Evolutionary conservation across 1,139 yeast species (phyloP).

Genomic region (Kodamaea anthophila): DNA sequence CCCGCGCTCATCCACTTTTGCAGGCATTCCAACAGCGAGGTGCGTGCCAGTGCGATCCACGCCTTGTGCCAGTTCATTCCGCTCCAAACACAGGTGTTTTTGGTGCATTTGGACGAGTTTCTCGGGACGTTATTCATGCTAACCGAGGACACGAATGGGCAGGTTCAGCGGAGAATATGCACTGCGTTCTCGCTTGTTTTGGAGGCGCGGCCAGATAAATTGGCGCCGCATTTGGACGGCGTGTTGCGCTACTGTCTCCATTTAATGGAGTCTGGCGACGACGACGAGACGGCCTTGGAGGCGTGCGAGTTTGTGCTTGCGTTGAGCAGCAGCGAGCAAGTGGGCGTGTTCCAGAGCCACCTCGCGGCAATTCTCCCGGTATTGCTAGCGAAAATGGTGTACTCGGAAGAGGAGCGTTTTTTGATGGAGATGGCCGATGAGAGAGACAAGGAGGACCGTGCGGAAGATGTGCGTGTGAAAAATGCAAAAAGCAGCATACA

Average conservation of each 20-base stretch:
- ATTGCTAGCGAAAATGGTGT: constrained; percentile 77
- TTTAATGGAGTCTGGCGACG: constrained; percentile 56
- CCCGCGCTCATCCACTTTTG: constrained; percentile 56
- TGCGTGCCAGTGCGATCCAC: constrained; percentile 59
- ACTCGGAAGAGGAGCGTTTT: constrained; percentile 74
- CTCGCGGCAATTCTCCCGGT: constrained; percentile 66
- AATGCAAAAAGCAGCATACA: constrained; percentile 65
- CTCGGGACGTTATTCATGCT: constrained; percentile 58
- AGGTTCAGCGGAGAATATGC: constrained; percentile 71
- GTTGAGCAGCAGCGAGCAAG: constrained; percentile 44
- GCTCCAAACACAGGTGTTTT: constrained; percentile 58
- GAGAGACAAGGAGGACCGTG: constrained; percentile 75
- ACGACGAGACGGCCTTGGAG: constrained; percentile 77
- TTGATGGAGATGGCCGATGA: constrained; percentile 66
- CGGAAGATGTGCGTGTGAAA: constrained; percentile 81
- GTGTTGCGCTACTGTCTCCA: constrained; percentile 81
- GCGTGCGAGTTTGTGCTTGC: constrained; percentile 89
- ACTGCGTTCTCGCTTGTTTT: constrained; percentile 68
- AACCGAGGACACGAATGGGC: constrained; percentile 52
- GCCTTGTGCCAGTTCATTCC: constrained; percentile 77
- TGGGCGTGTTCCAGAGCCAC: constrained; percentile 47
- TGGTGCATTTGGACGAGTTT: constrained; percentile 61
- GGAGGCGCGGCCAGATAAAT: constrained; percentile 75
- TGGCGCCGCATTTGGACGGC: constrained; percentile 76
- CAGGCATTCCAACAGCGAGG: constrained; percentile 33